phyloP scores from a whole-genome alignment of 2,329 filamentous ascomycete genomes.

The Apiospora rasikravindrae region DNA sequence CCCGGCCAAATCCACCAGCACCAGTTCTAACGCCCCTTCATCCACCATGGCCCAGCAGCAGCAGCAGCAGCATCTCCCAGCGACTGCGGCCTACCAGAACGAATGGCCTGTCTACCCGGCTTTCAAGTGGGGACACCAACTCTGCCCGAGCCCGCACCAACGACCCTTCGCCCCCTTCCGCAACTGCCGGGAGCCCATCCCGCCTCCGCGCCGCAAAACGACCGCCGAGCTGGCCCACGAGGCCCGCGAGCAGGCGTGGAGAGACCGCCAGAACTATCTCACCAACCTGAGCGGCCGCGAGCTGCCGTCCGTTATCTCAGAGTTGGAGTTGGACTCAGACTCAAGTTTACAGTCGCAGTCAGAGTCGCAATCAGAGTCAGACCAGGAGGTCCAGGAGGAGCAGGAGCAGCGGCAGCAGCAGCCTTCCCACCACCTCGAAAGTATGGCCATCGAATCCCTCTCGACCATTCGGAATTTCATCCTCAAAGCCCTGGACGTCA shows the following conservation, averaged over 20 bases:
- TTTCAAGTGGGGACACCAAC: slow-evolving; percentile 2
- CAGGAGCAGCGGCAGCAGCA: neutral
- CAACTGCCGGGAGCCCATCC: neutral
- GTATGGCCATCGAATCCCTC: neutral
- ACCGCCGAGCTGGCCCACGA: neutral
- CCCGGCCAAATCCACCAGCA: neutral
- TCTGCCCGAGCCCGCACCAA: neutral
- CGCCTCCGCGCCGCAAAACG: slow-evolving; percentile 1
- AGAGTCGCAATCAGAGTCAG: neutral
- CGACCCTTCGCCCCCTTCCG: slow-evolving; percentile 16
- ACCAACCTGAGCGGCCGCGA: neutral
- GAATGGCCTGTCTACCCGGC: slow-evolving; percentile 4
- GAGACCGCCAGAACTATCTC: slow-evolving; percentile 2
- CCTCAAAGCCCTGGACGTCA: neutral
- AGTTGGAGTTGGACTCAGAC: neutral
- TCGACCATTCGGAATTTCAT: neutral
- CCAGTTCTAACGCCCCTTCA: neutral
- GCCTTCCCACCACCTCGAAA: neutral
- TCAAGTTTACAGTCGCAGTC: neutral
- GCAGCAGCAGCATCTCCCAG: slow-evolving; percentile 17
- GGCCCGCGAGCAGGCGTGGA: neutral
- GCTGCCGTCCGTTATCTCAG: neutral
- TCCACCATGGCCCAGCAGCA: slow-evolving; percentile 14
- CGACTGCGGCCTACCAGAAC: neutral
- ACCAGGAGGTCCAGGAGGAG: neutral